Conservation (phyloP, 768 basidiomycete species). For the Lepiota venenata region DNA sequence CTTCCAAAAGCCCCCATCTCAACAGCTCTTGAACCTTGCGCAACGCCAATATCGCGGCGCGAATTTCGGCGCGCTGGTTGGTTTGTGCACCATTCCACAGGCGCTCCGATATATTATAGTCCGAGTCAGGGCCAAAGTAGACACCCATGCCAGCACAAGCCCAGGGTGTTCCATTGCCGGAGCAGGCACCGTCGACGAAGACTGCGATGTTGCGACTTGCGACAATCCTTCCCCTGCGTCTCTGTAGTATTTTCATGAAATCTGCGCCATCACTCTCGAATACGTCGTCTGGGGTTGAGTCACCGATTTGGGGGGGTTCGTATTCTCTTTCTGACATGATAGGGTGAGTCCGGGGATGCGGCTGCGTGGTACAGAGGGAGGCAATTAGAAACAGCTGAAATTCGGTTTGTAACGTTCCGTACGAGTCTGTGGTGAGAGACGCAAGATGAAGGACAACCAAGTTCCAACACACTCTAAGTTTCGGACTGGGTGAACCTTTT, state of each 20-base stretch:
- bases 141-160: slow-evolving; percentile 12
- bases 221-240: background rate
- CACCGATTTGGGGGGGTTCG: background rate
- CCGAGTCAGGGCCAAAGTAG: slow-evolving; percentile 4
- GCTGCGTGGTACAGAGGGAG: too few relatives aligned
- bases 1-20: background rate
- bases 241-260: background rate
- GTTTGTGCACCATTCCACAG: slow-evolving; percentile 1
- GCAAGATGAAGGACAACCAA: too few relatives aligned
- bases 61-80: slow-evolving; percentile 8
- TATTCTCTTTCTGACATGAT: slow-evolving; percentile 2
- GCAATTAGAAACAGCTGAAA: too few relatives aligned
- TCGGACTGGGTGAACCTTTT: too few relatives aligned
- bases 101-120: background rate
- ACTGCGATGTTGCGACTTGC: background rate
- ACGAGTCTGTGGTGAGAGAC: too few relatives aligned
- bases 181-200: slow-evolving; percentile 13
- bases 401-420: too few relatives aligned
- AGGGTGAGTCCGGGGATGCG: too few relatives aligned
- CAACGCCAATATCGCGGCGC: slow-evolving; percentile 1
- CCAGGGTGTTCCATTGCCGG: slow-evolving; percentile 8
- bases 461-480: too few relatives aligned
- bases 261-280: background rate
- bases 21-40: background rate
- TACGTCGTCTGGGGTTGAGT: background rate